These are phyloP conservation scores for Oryza australiensis DNA, from an alignment of 176 grass and related monocot species.

Conservation along the genomic window DNA sequence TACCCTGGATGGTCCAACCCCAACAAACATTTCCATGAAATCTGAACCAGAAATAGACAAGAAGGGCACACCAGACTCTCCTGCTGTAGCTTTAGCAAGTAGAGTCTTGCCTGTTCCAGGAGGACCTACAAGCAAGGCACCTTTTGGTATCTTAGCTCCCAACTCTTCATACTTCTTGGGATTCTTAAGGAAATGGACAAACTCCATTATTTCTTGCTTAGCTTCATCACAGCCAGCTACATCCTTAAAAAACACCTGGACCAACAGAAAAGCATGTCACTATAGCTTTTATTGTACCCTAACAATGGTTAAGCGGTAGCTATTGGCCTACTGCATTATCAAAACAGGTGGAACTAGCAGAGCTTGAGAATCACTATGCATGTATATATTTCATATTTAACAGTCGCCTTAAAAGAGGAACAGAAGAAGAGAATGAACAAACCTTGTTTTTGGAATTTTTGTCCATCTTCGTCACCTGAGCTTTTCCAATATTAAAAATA, in stretches of 20 bases:
- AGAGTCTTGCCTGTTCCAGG: conserved; percentile 86
- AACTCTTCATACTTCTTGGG: conserved; percentile 73
- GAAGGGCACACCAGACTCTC: conserved; percentile 76
- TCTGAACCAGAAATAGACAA: conserved; percentile 81
- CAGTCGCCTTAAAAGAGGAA: background rate
- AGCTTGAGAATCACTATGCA: background rate
- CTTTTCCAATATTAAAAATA: conserved; percentile 98
- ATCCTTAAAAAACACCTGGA: conserved; percentile 93
- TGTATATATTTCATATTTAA: background rate
- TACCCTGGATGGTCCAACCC: conserved; percentile 77
- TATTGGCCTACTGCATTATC: background rate
- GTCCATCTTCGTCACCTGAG: conserved; percentile 88
- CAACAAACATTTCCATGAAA: conserved; percentile 92
- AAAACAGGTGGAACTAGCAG: background rate
- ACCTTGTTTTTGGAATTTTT: conserved; percentile 99
- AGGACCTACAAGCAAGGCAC: conserved; percentile 80
- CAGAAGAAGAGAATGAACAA: background rate
- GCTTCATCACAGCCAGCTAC: conserved; percentile 82
- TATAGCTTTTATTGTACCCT: background rate
- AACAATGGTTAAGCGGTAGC: background rate
- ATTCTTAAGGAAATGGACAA: conserved; percentile 80
- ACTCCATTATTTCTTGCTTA: conserved; percentile 93
- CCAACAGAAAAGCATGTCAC: conserved; percentile 19
- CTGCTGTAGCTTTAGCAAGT: conserved; percentile 80
- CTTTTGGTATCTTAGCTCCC: conserved; percentile 82